phyloP scores from a whole-genome alignment of 179 eudicot genomes.

The Camellia oleifera region DNA sequence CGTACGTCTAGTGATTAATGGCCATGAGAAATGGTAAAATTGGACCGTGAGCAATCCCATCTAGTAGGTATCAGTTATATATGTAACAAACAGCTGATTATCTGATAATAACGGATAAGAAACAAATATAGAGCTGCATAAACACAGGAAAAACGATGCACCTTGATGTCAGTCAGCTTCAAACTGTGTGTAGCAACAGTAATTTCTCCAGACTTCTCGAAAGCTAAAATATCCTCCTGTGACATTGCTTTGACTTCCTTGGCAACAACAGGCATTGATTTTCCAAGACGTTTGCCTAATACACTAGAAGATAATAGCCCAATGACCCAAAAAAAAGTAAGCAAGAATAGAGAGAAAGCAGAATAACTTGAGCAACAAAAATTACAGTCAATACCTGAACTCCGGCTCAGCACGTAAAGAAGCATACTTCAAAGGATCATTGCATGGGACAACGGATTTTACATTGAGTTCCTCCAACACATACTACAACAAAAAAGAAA shows the following conservation, averaged over 20 bases:
- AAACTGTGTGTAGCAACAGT: conserved; percentile 66
- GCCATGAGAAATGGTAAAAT: too few species aligned
- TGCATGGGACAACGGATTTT: conserved; percentile 74
- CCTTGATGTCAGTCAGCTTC: conserved; percentile 79
- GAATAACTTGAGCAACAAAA: neutral
- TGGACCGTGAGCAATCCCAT: too few species aligned
- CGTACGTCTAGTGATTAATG: too few species aligned
- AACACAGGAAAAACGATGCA: conserved; percentile 14
- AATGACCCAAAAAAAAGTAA: neutral
- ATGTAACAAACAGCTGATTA: neutral
- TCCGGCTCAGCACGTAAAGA: conserved; percentile 96
- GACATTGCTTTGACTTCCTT: conserved; percentile 88
- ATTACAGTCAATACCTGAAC: conserved; percentile 55
- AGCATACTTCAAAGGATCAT: conserved; percentile 75
- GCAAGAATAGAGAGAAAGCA: neutral
- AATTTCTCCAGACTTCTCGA: conserved; percentile 79
- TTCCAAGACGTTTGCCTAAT: conserved; percentile 89
- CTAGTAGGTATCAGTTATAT: neutral
- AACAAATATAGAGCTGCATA: neutral
- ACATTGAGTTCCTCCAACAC: conserved; percentile 91
- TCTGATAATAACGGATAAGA: neutral
- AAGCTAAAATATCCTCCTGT: conserved; percentile 75
- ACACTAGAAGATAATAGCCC: conserved; percentile 43
- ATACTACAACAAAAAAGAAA: conserved; percentile 43
- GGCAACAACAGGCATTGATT: conserved; percentile 86